These are phyloP conservation scores for Candida khao-thaluensis DNA, from an alignment of 805 yeast genomes.

Conservation along the genomic window DNA sequence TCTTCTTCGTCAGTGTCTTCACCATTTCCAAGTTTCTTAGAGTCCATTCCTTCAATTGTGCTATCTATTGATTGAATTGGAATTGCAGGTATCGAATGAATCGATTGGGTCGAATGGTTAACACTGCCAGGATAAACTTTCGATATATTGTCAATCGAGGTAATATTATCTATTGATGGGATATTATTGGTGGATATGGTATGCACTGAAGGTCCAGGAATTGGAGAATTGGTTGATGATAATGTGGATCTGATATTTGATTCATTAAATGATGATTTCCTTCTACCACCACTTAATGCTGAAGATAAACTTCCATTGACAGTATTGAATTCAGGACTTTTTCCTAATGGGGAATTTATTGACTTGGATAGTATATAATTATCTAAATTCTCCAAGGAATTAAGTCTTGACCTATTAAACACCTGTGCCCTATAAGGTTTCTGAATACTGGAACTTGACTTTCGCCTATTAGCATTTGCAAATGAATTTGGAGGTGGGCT, in stretches of 20 bases:
- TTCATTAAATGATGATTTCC: conserved; percentile 45
- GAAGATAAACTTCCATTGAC: conserved; percentile 3
- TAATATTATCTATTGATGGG: conserved; percentile 5
- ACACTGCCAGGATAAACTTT: neutral
- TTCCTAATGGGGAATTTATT: conserved; percentile 23
- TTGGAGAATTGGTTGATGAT: conserved; percentile 16
- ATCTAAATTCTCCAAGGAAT: conserved; percentile 42
- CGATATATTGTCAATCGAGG: conserved; percentile 3
- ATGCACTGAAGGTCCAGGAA: conserved; percentile 12
- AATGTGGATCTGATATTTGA: conserved; percentile 32
- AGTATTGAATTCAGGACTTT: conserved; percentile 12
- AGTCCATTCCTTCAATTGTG: neutral
- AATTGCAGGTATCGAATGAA: conserved; percentile 2
- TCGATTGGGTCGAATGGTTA: neutral
- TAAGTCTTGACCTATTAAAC: conserved; percentile 39
- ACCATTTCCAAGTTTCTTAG: neutral
- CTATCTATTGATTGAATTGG: conserved; percentile 1
- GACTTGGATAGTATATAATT: conserved; percentile 43
- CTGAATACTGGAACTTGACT: conserved; percentile 23
- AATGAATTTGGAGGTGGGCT: conserved; percentile 34
- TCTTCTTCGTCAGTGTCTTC: conserved; percentile 93
- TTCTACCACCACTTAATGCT: conserved; percentile 18
- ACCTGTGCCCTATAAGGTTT: conserved; percentile 26
- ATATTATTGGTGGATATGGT: conserved; percentile 7
- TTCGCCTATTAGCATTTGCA: conserved; percentile 19